These are phyloP conservation scores for Gnaphalium uliginosum DNA, from an alignment of 129 eudicot genomes.

Conservation along the genomic window DNA sequence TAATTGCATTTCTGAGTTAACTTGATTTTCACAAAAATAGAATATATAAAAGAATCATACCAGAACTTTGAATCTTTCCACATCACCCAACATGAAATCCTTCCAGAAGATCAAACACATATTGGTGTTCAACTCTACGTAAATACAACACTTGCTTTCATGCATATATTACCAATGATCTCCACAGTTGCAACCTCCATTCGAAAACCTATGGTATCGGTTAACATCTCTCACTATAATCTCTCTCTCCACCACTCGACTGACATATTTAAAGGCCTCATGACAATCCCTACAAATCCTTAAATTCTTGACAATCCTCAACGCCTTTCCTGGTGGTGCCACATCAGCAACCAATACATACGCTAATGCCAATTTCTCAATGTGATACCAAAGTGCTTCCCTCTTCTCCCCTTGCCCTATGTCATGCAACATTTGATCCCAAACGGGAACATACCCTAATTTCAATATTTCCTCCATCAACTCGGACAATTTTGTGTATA, in stretches of 20 bases:
- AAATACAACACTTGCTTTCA: neutral
- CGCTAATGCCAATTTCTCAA: slow-evolving; percentile 85
- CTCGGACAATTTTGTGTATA: slow-evolving; percentile 54
- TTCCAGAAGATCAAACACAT: neutral
- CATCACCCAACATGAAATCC: neutral
- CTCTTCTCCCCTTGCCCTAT: slow-evolving; percentile 57
- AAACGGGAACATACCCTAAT: slow-evolving; percentile 65
- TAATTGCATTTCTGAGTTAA: neutral
- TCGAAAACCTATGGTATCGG: slow-evolving; percentile 71
- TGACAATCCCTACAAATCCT: slow-evolving; percentile 92
- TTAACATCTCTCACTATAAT: slow-evolving; percentile 80
- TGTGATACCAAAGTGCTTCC: slow-evolving; percentile 66
- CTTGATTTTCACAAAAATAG: neutral
- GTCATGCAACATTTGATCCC: slow-evolving; percentile 61
- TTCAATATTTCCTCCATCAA: slow-evolving; percentile 58
- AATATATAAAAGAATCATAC: neutral
- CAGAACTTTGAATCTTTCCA: neutral
- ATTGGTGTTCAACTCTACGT: neutral
- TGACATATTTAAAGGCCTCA: slow-evolving; percentile 71
- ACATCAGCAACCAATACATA: slow-evolving; percentile 65
- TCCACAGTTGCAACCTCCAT: slow-evolving; percentile 73
- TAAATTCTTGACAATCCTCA: slow-evolving; percentile 82
- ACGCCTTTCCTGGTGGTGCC: slow-evolving; percentile 72
- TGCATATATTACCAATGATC: slow-evolving; percentile 62
- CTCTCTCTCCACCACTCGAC: slow-evolving; percentile 63